Evolutionary conservation across 257 asterid species (phyloP).

Genomic region (Lavandula angustifolia): DNA sequence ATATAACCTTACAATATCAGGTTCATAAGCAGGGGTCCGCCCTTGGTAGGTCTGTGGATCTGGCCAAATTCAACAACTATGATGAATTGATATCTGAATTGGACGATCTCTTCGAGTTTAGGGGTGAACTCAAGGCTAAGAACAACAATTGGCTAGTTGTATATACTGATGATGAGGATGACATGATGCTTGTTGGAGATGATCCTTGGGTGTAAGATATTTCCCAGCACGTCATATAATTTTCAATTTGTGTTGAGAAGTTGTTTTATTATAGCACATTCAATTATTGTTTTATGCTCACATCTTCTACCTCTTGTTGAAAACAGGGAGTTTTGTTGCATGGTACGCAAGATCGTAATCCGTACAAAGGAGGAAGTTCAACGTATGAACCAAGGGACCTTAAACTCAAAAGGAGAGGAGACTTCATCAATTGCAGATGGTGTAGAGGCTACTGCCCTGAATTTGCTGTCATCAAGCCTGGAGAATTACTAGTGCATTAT

Average conservation of each 20-base stretch:
- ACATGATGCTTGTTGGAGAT: slow-evolving; percentile 99
- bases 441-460: slow-evolving; percentile 53
- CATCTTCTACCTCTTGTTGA: slow-evolving; percentile 1
- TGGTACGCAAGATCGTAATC: slow-evolving; percentile 88
- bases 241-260: slow-evolving; percentile 9
- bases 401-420: slow-evolving; percentile 71
- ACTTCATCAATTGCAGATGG: slow-evolving; percentile 64
- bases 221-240: background rate
- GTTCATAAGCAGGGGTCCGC: slow-evolving; percentile 97
- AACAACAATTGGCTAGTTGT: slow-evolving; percentile 88
- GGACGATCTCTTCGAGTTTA: slow-evolving; percentile 79
- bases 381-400: slow-evolving; percentile 75
- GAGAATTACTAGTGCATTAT: slow-evolving; percentile 43
- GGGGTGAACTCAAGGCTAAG: slow-evolving; percentile 71
- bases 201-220: slow-evolving; percentile 96
- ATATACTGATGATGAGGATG: slow-evolving; percentile 94
- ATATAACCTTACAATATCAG: slow-evolving; percentile 43
- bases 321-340: slow-evolving; percentile 83
- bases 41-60: slow-evolving; percentile 97
- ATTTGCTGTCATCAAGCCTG: slow-evolving; percentile 51
- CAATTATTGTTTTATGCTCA: slow-evolving; percentile 9
- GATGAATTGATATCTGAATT: slow-evolving; percentile 72
- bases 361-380: slow-evolving; percentile 86
- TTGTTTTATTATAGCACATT: background rate
- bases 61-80: slow-evolving; percentile 75